These are phyloP conservation scores for Phaeosphaeria sp. DNA, from an alignment of 2,329 filamentous ascomycete genomes.

Conservation along the genomic window DNA sequence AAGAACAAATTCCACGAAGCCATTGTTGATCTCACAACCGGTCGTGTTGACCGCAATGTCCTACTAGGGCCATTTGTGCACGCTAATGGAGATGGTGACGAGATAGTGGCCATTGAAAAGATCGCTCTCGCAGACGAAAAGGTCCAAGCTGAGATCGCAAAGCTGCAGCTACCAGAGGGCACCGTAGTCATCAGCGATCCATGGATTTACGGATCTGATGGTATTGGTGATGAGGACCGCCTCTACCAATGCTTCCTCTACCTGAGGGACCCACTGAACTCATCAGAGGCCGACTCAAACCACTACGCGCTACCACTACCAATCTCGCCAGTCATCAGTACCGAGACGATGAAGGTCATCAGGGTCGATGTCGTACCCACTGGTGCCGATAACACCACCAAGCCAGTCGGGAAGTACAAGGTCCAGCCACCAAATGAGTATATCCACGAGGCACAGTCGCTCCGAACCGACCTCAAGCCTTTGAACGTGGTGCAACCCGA, in stretches of 20 bases:
- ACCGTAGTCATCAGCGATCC: constrained; percentile 65
- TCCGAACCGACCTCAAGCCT: constrained; percentile 69
- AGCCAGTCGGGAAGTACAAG: constrained; percentile 64
- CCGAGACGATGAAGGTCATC: constrained; percentile 67
- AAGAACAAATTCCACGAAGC: constrained; percentile 70
- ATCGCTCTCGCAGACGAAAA: constrained; percentile 62
- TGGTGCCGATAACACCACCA: constrained; percentile 66
- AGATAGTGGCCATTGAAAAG: constrained; percentile 65
- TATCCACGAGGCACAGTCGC: constrained; percentile 66
- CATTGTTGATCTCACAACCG: constrained; percentile 60
- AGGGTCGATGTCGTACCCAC: constrained; percentile 75
- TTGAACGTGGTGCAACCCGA: constrained; percentile 70
- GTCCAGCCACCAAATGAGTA: constrained; percentile 69
- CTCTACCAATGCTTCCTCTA: constrained; percentile 72
- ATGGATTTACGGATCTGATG: constrained; percentile 72
- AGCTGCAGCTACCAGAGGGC: constrained; percentile 64
- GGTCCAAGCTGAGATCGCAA: constrained; percentile 66
- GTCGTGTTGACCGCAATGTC: constrained; percentile 63
- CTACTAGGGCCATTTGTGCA: constrained; percentile 65
- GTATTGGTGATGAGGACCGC: constrained; percentile 56
- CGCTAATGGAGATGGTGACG: constrained; percentile 65
- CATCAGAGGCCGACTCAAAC: constrained; percentile 67
- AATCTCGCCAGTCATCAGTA: constrained; percentile 72
- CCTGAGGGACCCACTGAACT: constrained; percentile 67
- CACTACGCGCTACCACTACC: constrained; percentile 72